phyloP scores from a whole-genome alignment of 1,139 yeast genomes.

The Blastobotrys apis region DNA sequence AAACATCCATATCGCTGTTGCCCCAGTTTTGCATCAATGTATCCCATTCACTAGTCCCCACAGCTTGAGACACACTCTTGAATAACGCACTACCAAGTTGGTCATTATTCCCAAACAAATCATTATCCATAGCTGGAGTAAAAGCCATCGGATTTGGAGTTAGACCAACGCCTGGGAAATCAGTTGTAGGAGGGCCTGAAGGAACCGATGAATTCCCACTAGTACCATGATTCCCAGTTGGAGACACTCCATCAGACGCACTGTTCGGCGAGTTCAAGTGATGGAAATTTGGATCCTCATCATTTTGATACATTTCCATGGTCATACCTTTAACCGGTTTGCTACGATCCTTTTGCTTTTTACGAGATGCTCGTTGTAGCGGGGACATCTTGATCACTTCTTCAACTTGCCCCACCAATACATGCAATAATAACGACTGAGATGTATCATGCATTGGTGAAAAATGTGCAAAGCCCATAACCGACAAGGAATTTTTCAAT shows the following conservation, averaged over 20 bases:
- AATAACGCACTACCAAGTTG: conserved; percentile 9
- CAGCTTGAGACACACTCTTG: conserved; percentile 15
- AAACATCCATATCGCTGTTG: conserved; percentile 5
- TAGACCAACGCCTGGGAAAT: background rate
- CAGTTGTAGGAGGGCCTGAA: background rate
- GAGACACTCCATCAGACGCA: background rate
- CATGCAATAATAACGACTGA: conserved; percentile 19
- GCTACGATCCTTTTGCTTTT: background rate
- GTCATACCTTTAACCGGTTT: conserved; percentile 12
- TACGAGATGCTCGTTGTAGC: conserved; percentile 19
- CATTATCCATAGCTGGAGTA: too few species aligned
- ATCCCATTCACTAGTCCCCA: conserved; percentile 28
- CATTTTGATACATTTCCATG: conserved; percentile 9
- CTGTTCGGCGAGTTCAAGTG: background rate
- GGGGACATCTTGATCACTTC: conserved; percentile 21
- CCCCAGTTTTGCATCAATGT: conserved; percentile 23
- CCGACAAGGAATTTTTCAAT: conserved; percentile 13
- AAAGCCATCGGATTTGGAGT: background rate
- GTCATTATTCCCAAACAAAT: background rate
- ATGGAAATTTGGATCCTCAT: conserved; percentile 1
- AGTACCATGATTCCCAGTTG: background rate
- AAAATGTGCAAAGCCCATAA: conserved; percentile 18
- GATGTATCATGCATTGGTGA: conserved; percentile 18
- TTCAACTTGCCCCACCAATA: conserved; percentile 20
- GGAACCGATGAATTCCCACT: background rate